Conservation (phyloP, 768 basidiomycete genomes). For the Phaffia australis region DNA sequence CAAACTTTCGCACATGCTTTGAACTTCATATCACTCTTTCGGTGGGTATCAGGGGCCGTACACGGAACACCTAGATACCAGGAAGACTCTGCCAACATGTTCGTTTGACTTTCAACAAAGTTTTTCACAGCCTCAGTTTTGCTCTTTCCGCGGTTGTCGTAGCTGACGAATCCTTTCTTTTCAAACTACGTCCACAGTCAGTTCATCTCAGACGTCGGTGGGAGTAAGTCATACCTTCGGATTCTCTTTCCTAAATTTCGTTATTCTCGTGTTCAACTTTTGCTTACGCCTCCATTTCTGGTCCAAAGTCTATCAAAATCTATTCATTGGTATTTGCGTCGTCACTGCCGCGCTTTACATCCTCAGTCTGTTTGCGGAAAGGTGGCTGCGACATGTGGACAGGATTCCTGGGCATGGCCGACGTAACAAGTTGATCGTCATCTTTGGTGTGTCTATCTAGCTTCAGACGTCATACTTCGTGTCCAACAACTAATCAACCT, state of each 20-base stretch:
- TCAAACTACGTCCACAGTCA: no score
- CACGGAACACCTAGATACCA: conserved; percentile 36
- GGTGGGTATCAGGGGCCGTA: no score
- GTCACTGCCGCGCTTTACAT: conserved; percentile 36
- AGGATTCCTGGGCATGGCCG: conserved; percentile 37
- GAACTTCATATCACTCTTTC: no score
- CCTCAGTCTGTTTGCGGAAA: conserved; percentile 36
- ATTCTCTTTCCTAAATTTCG: no score
- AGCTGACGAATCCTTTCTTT: no score
- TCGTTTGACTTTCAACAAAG: conserved; percentile 40
- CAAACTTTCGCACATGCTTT: no score
- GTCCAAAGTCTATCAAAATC: conserved; percentile 20
- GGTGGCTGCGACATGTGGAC: conserved; percentile 41
- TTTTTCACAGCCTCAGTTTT: conserved; percentile 28
- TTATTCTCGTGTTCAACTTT: not conserved
- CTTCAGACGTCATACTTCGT: not conserved
- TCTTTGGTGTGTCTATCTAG: conserved; percentile 33
- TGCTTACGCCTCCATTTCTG: no score
- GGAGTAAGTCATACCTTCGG: no score
- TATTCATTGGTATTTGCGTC: conserved; percentile 30
- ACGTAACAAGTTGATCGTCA: conserved; percentile 30
- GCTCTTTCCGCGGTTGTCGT: not conserved
- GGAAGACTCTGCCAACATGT: conserved; percentile 31
- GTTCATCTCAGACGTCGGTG: no score
- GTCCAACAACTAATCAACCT: not conserved